These are phyloP conservation scores for Clarireedia paspali DNA, from an alignment of 2,329 filamentous ascomycete species.

Conservation along the genomic window DNA sequence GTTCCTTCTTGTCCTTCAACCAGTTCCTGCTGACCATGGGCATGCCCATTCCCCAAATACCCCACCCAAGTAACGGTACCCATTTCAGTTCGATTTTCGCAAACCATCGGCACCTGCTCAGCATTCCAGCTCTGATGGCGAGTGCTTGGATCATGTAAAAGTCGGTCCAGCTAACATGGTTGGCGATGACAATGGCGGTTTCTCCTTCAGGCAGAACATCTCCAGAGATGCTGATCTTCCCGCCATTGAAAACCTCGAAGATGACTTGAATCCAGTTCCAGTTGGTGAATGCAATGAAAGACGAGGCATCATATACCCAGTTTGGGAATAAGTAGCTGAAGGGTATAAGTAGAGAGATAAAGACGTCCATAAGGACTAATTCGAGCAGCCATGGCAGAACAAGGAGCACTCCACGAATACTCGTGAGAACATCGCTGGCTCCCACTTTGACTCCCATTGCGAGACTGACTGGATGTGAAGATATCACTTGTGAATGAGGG, in stretches of 20 bases:
- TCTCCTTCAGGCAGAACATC: constrained; percentile 44
- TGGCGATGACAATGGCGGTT: constrained; percentile 51
- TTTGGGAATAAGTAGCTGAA: constrained; percentile 41
- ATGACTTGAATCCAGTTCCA: constrained; percentile 52
- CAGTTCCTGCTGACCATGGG: constrained; percentile 54
- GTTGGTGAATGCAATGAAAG: constrained; percentile 43
- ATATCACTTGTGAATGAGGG: not conserved
- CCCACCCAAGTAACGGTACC: constrained; percentile 57
- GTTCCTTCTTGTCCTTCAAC: constrained; percentile 47
- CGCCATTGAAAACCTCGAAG: constrained; percentile 47
- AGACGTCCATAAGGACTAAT: constrained; percentile 43
- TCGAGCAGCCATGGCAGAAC: constrained; percentile 45
- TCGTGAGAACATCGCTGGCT: constrained; percentile 15
- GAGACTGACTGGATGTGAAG: not conserved
- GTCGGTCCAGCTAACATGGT: constrained; percentile 55
- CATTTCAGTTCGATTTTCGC: constrained; percentile 51
- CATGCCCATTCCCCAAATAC: constrained; percentile 58
- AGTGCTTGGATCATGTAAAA: constrained; percentile 58
- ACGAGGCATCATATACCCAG: constrained; percentile 46
- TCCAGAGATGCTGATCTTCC: constrained; percentile 45
- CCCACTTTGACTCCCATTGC: not conserved
- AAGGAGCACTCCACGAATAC: constrained; percentile 37
- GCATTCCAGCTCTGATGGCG: constrained; percentile 47
- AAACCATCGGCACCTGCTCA: constrained; percentile 54
- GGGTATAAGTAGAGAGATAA: constrained; percentile 42